These are phyloP conservation scores for Linanthus parryae DNA, from an alignment of 148 eudicot genomes.

Conservation along the genomic window DNA sequence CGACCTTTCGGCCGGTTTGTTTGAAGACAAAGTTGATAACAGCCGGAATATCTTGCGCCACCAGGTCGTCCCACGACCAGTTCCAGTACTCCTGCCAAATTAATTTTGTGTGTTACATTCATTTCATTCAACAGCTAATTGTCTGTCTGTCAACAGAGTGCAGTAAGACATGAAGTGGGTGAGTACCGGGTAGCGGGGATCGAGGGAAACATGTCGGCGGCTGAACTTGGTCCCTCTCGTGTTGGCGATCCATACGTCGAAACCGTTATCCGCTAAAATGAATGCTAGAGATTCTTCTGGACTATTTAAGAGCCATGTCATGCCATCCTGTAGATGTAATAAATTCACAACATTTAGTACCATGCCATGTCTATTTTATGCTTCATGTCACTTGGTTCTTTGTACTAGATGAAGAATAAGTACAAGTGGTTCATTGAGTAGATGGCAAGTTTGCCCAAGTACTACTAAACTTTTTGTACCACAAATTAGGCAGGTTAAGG, in stretches of 20 bases:
- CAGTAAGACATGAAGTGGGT: too few relatives aligned
- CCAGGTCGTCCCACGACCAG: slow-evolving; percentile 53
- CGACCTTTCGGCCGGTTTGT: slow-evolving; percentile 34
- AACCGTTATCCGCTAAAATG: slow-evolving; percentile 48
- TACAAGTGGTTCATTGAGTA: too few relatives aligned
- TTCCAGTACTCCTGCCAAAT: slow-evolving; percentile 34
- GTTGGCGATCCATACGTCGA: slow-evolving; percentile 56
- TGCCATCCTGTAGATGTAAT: slow-evolving; percentile 36
- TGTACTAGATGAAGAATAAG: too few relatives aligned
- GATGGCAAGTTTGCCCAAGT: too few relatives aligned
- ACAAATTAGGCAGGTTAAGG: too few relatives aligned
- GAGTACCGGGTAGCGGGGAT: slow-evolving; percentile 21
- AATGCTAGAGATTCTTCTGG: slow-evolving; percentile 43
- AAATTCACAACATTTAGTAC: background rate
- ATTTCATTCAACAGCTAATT: too few relatives aligned
- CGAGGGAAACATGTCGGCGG: slow-evolving; percentile 35
- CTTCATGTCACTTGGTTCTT: too few relatives aligned
- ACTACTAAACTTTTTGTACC: too few relatives aligned
- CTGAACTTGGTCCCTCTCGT: slow-evolving; percentile 49
- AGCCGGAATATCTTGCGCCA: slow-evolving; percentile 27
- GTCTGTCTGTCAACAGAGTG: too few relatives aligned
- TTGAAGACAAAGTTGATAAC: slow-evolving; percentile 24
- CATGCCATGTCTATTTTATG: too few relatives aligned
- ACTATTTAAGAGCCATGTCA: slow-evolving; percentile 46
- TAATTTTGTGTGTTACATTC: too few relatives aligned